Evolutionary conservation across 208 protist species (phyloP).

Genomic region (Trichomonas gallinae): DNA sequence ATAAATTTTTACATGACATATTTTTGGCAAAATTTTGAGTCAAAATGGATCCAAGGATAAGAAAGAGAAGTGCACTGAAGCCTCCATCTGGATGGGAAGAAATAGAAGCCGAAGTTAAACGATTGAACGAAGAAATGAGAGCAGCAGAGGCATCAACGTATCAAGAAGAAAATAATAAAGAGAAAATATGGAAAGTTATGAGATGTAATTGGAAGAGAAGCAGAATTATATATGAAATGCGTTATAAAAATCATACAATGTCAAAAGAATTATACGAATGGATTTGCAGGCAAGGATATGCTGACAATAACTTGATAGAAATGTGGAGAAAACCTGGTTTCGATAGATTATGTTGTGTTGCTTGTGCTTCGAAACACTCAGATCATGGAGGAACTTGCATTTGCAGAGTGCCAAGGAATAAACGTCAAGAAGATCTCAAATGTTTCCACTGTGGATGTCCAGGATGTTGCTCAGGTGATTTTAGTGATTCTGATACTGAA

Average conservation of each 20-base stretch:
- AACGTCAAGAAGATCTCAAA: background rate
- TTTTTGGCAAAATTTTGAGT: no score
- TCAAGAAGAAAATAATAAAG: background rate
- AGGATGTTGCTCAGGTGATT: background rate
- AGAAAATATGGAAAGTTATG: background rate
- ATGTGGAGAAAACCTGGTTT: background rate
- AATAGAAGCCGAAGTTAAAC: background rate
- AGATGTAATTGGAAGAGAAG: conserved; percentile 8
- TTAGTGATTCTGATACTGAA: background rate
- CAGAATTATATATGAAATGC: background rate
- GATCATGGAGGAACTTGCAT: background rate
- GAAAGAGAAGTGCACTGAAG: background rate
- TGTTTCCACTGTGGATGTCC: background rate
- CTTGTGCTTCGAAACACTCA: background rate
- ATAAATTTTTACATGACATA: no score
- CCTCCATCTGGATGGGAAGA: conserved; percentile 8
- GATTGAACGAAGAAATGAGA: background rate
- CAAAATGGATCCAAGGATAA: background rate
- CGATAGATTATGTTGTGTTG: background rate
- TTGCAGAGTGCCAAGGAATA: background rate
- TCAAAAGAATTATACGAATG: conserved; percentile 16
- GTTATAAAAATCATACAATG: background rate
- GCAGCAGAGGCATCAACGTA: background rate
- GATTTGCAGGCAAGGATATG: background rate
- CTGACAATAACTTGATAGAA: background rate